Percentiles rank a stretch among this genome's conserved stretches.
Evolutionary conservation across 148 eudicot species (phyloP).

Genomic region (Agrostemma githago): DNA sequence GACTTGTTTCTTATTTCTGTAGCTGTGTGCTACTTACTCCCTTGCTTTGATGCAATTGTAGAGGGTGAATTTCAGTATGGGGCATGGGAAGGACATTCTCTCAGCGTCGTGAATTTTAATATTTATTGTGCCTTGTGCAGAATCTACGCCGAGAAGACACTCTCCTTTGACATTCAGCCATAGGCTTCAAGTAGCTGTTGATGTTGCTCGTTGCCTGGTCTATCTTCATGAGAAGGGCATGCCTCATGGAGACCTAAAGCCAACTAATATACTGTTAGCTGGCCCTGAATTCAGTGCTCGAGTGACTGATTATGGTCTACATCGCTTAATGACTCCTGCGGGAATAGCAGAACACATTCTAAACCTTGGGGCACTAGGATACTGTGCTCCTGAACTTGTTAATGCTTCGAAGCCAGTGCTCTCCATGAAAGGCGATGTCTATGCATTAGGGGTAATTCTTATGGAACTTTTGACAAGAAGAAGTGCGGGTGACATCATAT

Average conservation of each 20-base stretch:
- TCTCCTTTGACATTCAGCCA: constrained; percentile 67
- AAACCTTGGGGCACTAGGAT: constrained; percentile 89
- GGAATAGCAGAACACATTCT: constrained; percentile 86
- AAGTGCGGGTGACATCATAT: constrained; percentile 97
- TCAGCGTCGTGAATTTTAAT: not conserved
- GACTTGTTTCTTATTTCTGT: not conserved
- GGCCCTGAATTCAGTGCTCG: constrained; percentile 42
- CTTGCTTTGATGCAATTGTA: not conserved
- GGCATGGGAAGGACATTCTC: not conserved
- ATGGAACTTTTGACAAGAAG: constrained; percentile 88
- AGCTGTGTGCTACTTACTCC: not conserved
- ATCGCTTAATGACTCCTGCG: constrained; percentile 83
- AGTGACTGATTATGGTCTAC: constrained; percentile 73
- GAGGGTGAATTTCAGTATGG: not conserved
- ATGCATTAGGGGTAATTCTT: constrained; percentile 82
- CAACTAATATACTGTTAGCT: constrained; percentile 62
- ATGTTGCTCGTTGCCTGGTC: constrained; percentile 68
- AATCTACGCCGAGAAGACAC: constrained; percentile 80
- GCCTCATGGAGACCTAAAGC: constrained; percentile 91
- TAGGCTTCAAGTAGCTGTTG: constrained; percentile 63
- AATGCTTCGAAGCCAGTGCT: constrained; percentile 58
- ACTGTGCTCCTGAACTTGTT: constrained; percentile 85
- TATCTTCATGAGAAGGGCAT: constrained; percentile 76
- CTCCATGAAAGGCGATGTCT: constrained; percentile 74
- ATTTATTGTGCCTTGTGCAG: constrained; percentile 34